A percentile compares a stretch with the other conserved stretches of the same genome.
Conservation (phyloP, 345 rosid species). For the Microcos paniculata region DNA sequence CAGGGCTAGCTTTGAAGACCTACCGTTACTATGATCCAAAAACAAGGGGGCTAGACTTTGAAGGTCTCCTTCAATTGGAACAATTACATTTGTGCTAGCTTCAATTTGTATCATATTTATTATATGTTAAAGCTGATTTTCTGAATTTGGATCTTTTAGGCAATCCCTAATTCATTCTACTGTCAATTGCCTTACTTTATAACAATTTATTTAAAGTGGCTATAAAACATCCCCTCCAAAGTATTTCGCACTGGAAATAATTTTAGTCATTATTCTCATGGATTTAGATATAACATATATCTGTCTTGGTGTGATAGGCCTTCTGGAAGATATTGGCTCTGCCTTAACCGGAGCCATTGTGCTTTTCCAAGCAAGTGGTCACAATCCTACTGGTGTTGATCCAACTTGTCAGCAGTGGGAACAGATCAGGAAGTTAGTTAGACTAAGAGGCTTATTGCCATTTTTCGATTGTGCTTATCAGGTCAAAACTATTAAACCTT, state of each 20-base stretch:
- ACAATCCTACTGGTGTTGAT: conserved; percentile 97
- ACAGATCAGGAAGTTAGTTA: conserved; percentile 71
- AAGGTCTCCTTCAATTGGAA: conserved; percentile 53
- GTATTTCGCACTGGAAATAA: background rate
- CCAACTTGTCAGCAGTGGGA: conserved; percentile 91
- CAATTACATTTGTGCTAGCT: background rate
- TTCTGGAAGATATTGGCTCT: conserved; percentile 80
- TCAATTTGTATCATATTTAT: background rate
- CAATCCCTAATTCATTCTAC: background rate
- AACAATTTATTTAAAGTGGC: background rate
- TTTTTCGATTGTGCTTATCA: conserved; percentile 98
- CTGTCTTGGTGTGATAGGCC: conserved; percentile 42
- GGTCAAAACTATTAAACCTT: conserved; percentile 37
- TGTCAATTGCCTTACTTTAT: background rate
- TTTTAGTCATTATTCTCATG: conserved; percentile 5
- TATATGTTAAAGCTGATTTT: background rate
- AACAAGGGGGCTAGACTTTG: conserved; percentile 81
- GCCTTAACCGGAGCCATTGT: conserved; percentile 88
- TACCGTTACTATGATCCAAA: conserved; percentile 89
- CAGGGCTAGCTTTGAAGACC: conserved; percentile 76
- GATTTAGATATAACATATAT: conserved; percentile 6
- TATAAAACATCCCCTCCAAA: background rate
- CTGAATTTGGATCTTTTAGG: background rate
- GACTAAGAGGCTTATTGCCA: conserved; percentile 70
- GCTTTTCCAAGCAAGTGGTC: conserved; percentile 96